Evolutionary conservation across 1,284 basidiomycete species (phyloP).

Genomic region (Trichosporon coremiiforme): DNA sequence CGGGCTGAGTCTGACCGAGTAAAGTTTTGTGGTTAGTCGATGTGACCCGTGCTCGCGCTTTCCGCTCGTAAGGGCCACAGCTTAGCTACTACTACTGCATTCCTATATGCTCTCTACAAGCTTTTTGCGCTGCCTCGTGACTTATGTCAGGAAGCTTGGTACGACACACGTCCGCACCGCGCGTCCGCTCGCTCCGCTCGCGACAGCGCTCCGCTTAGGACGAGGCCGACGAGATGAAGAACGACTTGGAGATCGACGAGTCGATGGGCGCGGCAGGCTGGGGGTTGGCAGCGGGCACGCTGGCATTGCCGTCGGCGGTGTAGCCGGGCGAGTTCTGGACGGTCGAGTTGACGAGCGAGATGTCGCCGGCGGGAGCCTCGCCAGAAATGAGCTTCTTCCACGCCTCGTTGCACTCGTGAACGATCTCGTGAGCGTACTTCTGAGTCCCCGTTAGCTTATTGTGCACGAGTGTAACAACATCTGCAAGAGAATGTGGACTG

Average conservation of each 20-base stretch:
- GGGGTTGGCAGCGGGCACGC: slow-evolving; percentile 77
- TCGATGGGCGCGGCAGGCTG: slow-evolving; percentile 83
- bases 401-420: slow-evolving; percentile 98
- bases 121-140: background rate
- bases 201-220: slow-evolving; percentile 55
- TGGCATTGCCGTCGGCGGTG: slow-evolving; percentile 65
- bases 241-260: slow-evolving; percentile 69
- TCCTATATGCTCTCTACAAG: slow-evolving; percentile 19
- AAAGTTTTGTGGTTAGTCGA: background rate
- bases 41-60: too few species aligned
- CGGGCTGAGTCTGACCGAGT: slow-evolving; percentile 46
- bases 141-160: background rate
- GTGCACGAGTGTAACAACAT: background rate
- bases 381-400: slow-evolving; percentile 93
- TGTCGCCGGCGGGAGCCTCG: slow-evolving; percentile 67
- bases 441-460: slow-evolving; percentile 11
- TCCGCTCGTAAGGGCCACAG: background rate
- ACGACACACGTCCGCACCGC: background rate
- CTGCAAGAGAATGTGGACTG: background rate
- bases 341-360: slow-evolving; percentile 70
- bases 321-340: slow-evolving; percentile 73
- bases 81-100: slow-evolving; percentile 11
- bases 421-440: slow-evolving; percentile 95
- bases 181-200: background rate
- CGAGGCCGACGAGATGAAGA: slow-evolving; percentile 66